Base-by-base conservation (phyloP, 176 grass and related monocot genomes). In the Tillandsia leiboldiana region DNA sequence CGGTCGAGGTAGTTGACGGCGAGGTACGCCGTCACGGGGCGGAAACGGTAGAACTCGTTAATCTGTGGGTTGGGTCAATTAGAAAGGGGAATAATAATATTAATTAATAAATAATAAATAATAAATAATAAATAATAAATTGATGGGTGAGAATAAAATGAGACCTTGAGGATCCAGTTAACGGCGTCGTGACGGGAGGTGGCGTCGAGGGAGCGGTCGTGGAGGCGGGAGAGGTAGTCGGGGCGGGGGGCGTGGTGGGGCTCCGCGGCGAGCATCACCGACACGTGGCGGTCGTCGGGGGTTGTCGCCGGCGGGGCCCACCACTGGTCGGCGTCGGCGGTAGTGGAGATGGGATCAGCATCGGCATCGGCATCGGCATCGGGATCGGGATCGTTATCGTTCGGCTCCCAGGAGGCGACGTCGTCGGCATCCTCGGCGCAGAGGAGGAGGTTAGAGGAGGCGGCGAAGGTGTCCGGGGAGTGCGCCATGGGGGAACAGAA, bases 1-100 rank as follows among this genome's bases (percentile, higher is more conserved):
- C 83, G 77, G 61, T 85, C 83, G 49, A 85, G 83, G 68, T 80
- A 85, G 77, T 63, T 76, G 42, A 85, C 51, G 23, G 83, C 71
- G 77, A 85, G 83, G 68, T 71, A 85, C 22, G 61, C 51, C 11
- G 83, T 85, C 33, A 76, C 73, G n/a, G 77, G 68, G 0, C 72
- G 49, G 59, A 85, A 85, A 53, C 73, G 62, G 23, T 72, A 80
- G 17, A 80, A 70, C 61, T 80, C 83, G 68, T 72, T 80, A 24
- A 24, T 24, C 24, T 24, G 24, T 24, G 24, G 24, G 24, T 24
- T 24, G 53, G 53, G 14, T 17, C 18, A 15, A 18, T 57, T 12
- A 57, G 8, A 5, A 15, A 57, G 8, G 13, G 14, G 1, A 57
- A 15, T 57, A 57, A 57, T 3, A 2, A 9, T 63, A 1, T 33